Percentiles rank a stretch among this genome's conserved stretches.
Conservation (phyloP, 1,284 basidiomycete genomes). For the Tilletia walkeri region DNA sequence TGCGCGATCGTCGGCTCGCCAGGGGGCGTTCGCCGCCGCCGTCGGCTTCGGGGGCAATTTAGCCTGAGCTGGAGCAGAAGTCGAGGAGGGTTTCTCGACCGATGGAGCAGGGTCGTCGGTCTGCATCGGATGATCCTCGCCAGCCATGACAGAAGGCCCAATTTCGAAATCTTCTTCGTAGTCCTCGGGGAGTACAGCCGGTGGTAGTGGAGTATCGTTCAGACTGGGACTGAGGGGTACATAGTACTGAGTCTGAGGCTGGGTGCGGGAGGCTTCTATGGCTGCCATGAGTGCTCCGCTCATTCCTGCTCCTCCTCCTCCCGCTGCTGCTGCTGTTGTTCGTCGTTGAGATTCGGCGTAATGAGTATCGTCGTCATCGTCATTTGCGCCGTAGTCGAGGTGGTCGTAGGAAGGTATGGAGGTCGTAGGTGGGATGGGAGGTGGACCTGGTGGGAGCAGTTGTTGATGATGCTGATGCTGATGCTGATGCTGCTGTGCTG, state of each 20-base stretch:
- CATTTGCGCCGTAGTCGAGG: background rate
- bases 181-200: background rate
- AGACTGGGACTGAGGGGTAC: background rate
- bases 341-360: too few relatives aligned
- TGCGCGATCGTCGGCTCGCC: background rate
- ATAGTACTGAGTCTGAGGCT: background rate
- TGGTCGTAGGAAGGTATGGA: background rate
- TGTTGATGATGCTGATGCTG: background rate
- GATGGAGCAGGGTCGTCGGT: background rate
- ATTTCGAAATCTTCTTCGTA: background rate
- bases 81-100: too few relatives aligned
- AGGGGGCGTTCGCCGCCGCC: background rate
- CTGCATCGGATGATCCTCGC: background rate
- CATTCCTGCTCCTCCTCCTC: background rate
- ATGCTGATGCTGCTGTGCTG: background rate
- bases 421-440: background rate
- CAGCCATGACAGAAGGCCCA: background rate
- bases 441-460: background rate
- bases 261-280: background rate
- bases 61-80: background rate
- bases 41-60: background rate
- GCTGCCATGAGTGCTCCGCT: conserved; percentile 1
- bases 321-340: too few relatives aligned
- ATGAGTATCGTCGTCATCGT: background rate
- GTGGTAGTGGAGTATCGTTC: background rate